Evolutionary conservation across 495 filamentous ascomycete genomes (phyloP).

Genomic region (Tuber melanosporum): DNA sequence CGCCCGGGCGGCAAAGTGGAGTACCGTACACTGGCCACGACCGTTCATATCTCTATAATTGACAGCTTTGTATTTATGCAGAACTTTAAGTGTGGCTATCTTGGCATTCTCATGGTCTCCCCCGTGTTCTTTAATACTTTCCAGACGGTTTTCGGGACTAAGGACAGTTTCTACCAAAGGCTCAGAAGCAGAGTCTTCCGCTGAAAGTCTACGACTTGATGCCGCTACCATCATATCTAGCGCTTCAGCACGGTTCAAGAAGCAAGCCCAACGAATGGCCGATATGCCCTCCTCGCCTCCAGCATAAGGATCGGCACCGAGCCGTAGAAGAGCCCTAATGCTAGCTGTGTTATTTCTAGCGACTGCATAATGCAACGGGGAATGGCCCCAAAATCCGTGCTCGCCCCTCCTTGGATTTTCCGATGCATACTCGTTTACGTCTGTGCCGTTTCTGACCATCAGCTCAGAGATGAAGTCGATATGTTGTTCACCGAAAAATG

Average conservation of each 20-base stretch:
- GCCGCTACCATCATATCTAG: neutral
- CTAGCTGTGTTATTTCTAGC: neutral
- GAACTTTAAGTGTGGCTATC: constrained; percentile 1
- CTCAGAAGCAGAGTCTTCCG: neutral
- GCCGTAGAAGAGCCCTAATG: neutral
- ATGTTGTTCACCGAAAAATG: neutral
- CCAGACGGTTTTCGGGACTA: neutral
- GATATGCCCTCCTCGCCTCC: neutral
- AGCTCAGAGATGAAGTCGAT: neutral
- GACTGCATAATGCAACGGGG: neutral
- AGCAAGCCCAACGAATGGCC: neutral
- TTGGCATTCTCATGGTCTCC: neutral
- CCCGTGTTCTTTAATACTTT: neutral
- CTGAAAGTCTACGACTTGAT: neutral
- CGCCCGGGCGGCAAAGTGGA: neutral
- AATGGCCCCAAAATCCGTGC: neutral
- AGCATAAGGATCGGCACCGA: neutral
- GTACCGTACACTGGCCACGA: neutral
- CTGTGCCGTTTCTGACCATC: neutral
- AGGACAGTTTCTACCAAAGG: neutral
- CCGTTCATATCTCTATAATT: neutral
- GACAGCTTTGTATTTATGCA: constrained; percentile 3
- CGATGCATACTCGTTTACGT: neutral
- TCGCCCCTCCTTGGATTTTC: neutral
- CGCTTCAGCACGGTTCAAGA: neutral